Evolutionary conservation across 2,329 filamentous ascomycete genomes (phyloP), one percentile per base, ranked within the genome.

Genomic region (Leptographium flavum): DNA sequence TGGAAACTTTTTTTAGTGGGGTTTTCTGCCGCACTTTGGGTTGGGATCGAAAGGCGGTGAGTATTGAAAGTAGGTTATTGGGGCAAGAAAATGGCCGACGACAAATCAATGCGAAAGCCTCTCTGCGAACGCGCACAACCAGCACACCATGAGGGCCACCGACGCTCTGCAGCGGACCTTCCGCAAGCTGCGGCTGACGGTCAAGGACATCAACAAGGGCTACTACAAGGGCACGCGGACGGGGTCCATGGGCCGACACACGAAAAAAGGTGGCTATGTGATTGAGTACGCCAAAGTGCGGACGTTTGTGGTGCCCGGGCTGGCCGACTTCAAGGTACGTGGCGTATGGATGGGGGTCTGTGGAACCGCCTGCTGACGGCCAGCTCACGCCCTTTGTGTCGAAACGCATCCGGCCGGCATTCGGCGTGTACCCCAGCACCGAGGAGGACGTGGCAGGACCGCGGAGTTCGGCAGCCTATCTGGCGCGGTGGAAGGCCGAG

Each of bases 191-290:
- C 73, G 74, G 44, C 76, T 98, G 58, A 95, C 86, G 13, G 94
- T 90, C 54, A 98, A 98, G 67, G 81, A 92, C 64, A 81, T 90
- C 60, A 84, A 83, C 62, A 86, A 87, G 60, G 90, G 88, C 54
- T 98, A 81, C 76, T 98, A 98, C 78, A 96, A 96, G 73, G 92
- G 92, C 60, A 95, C 83, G 56, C 74, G 88, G 39, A 82, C 87
- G 1, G 92, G 92, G 2, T 79, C 83, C 36, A 87, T 93, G 79
- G 92, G 92, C 62, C 66, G 70, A 14, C 86, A 93, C 66, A 88
- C 84, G 45, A 83, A 84, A 61, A 76, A 79, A 60, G 92, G 90
- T 63, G 81, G 81, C 42, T 98, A 92, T 63, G 62, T 79, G 39
- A 80, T 96, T 53, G 83, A 96, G 53, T 94, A 75, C 73, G 65